Conservation (phyloP, 1,284 basidiomycete species). For the Boletus albobrunnescens region DNA sequence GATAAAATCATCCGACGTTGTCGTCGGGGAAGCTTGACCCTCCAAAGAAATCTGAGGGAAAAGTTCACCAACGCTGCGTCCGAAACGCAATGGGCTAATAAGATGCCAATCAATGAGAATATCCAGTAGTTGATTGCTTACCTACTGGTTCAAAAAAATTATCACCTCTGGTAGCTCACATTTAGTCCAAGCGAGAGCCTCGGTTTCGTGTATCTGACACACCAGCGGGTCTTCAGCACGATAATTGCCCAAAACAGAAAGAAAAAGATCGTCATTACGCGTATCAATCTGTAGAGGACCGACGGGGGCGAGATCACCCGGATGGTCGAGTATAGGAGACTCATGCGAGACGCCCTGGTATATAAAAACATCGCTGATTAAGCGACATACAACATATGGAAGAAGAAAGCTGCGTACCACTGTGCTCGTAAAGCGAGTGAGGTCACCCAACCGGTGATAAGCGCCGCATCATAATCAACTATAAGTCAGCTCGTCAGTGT, state of each 20-base stretch:
- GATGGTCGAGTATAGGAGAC: slow-evolving; percentile 12
- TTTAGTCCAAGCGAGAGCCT: too few relatives aligned
- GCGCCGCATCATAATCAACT: neutral
- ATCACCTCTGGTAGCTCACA: too few relatives aligned
- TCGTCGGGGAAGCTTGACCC: slow-evolving; percentile 9
- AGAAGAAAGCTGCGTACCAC: slow-evolving; percentile 4
- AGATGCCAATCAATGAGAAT: too few relatives aligned
- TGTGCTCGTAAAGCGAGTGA: neutral
- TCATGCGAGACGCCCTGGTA: slow-evolving; percentile 17
- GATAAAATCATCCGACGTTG: slow-evolving; percentile 16
- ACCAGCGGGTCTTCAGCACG: too few relatives aligned
- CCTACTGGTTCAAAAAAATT: too few relatives aligned
- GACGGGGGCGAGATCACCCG: neutral
- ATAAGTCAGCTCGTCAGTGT: too few relatives aligned
- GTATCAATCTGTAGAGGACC: neutral
- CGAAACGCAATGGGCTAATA: slow-evolving; percentile 5
- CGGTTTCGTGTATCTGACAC: too few relatives aligned
- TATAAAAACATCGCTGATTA: neutral
- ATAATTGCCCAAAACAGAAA: slow-evolving; percentile 6
- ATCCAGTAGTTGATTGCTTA: too few relatives aligned
- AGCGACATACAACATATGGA: neutral
- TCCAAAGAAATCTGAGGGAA: slow-evolving; percentile 15
- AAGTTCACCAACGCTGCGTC: neutral
- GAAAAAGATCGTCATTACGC: neutral
- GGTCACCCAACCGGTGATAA: too few relatives aligned